phyloP scores from a whole-genome alignment of 2,329 filamentous ascomycete species.

The Diaporthe nobilis region DNA sequence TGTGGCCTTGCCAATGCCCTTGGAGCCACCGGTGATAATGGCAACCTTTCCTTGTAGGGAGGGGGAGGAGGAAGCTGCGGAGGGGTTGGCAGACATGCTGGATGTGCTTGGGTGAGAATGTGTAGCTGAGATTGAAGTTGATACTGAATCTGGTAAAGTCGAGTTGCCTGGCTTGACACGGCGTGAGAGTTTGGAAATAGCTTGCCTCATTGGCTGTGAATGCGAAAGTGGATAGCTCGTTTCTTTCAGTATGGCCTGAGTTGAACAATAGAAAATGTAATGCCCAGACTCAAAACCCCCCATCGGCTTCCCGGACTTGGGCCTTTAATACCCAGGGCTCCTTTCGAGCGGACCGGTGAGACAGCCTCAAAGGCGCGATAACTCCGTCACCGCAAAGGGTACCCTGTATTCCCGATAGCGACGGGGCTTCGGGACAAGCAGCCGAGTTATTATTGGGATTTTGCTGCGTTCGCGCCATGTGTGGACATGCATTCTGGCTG shows the following conservation, averaged over 20 bases:
- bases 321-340: neutral
- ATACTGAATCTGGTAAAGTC: neutral
- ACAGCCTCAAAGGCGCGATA: conserved; percentile 18
- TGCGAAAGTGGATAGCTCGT: neutral
- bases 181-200: conserved; percentile 15
- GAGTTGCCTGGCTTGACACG: conserved; percentile 8
- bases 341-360: neutral
- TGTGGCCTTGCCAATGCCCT: conserved; percentile 84
- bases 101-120: neutral
- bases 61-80: neutral
- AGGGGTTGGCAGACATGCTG: neutral
- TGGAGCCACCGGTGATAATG: conserved; percentile 81
- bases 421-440: neutral
- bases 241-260: conserved; percentile 3
- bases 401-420: conserved; percentile 2
- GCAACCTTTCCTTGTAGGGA: conserved; percentile 16
- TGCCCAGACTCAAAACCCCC: neutral
- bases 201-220: conserved; percentile 19
- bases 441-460: neutral
- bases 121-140: neutral
- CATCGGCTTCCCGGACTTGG: neutral
- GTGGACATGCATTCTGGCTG: neutral
- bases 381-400: conserved; percentile 9
- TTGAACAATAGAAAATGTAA: neutral
- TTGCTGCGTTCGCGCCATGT: neutral